Evolutionary conservation across 257 asterid genomes (phyloP), one percentile per base, ranked within the genome.

Genomic region (Plantago elongata): DNA sequence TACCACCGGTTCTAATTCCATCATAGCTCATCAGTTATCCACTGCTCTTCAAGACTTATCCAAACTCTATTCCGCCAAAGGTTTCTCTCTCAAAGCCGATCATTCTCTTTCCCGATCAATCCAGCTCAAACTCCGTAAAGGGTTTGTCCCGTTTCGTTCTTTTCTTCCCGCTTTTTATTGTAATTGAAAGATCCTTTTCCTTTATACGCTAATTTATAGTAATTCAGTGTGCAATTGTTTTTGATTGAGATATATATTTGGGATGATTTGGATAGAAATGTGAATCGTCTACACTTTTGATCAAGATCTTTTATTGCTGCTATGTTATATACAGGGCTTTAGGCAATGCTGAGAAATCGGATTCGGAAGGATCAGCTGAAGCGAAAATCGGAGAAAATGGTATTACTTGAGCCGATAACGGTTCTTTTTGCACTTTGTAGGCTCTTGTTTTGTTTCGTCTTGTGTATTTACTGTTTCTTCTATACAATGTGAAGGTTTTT

Each of bases 21-120:
- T 56, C 62, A 34, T 56, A 48, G 70, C 65, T 42, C 61, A 71
- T 58, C 81, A 76, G 77, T 62, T 87, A 66, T 73, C 76, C 54
- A 63, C 74, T 50, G 91, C 90, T 62, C 83, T 87, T 44, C 67
- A 78, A 51, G 95, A 88, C 74, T 76, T 90, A 70, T 81, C 95
- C 5, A 84, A 79, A 61, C 89, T 85, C 49, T 90, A 84, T 65
- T 72, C 82, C 13, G 54, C 79, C 46, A 67, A 69, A 64, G 96
- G 96, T 0, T 64, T 85, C 67, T 81, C 91, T 63, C 73, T 85
- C 46, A 77, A 59, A 69, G 88, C 95, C 63, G 95, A 85, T 69
- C 75, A 83, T 54, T 51, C 80, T 57, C 74, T 70, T 65, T 66
- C 83, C 12, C 85, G 84, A 5, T 90, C 96, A 9, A 61, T 85